Percentiles rank a stretch among this genome's conserved stretches.
Evolutionary conservation across 2,329 filamentous ascomycete species (phyloP).

Genomic region (Beauveria brongniartii): DNA sequence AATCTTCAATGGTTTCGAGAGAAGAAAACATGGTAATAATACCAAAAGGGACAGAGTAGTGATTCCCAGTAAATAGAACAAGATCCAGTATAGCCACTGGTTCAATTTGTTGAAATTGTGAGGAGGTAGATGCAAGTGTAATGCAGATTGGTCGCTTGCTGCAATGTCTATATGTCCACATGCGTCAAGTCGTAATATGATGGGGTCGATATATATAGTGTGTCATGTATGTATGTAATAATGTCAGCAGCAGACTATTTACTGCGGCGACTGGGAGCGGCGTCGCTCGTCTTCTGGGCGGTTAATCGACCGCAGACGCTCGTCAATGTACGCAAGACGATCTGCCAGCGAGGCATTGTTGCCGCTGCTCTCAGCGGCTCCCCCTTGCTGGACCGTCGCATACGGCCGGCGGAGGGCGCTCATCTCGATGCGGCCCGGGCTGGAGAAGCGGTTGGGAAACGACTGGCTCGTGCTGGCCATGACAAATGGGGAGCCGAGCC

Average conservation of each 20-base stretch:
- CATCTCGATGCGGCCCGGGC: conserved; percentile 37
- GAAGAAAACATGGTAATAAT: neutral
- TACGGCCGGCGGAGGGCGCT: conserved; percentile 42
- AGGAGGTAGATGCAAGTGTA: neutral
- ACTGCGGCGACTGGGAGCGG: conserved; percentile 43
- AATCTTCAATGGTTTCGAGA: neutral
- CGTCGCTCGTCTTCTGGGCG: conserved; percentile 32
- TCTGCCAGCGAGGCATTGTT: conserved; percentile 35
- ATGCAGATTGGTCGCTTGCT: neutral
- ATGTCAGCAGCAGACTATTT: conserved; percentile 3
- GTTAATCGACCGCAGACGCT: conserved; percentile 47
- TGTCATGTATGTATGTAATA: neutral
- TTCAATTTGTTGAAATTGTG: neutral
- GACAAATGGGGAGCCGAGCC: conserved; percentile 53
- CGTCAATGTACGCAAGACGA: conserved; percentile 50
- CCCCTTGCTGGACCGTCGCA: conserved; percentile 46
- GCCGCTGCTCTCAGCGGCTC: conserved; percentile 19
- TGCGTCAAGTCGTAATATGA: conserved; percentile 3
- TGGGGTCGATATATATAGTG: neutral
- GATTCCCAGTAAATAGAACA: neutral
- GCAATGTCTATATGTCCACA: neutral
- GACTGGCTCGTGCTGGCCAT: conserved; percentile 45
- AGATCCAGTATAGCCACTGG: neutral
- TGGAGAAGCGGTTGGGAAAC: conserved; percentile 50
- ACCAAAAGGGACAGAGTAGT: neutral